Evolutionary conservation across 768 basidiomycete genomes (phyloP), one percentile per base, ranked within the genome.

Genomic region (Lactarius indigo): DNA sequence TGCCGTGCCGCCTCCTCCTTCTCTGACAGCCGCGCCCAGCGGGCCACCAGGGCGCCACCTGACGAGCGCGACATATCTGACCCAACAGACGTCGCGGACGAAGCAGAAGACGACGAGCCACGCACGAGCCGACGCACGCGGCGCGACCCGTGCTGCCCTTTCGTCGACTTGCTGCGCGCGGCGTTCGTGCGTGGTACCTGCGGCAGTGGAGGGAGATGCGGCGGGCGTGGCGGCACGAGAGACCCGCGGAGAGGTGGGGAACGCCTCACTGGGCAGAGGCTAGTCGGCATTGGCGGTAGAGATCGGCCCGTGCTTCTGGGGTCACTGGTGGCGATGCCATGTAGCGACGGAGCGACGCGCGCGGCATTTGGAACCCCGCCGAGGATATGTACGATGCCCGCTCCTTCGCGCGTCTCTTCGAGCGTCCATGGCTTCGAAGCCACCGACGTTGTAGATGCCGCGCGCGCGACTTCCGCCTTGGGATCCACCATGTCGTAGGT

Each of bases 371-470:
- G 55, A 7, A n/a, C 47, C 15, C 75, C 73, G 57, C 74, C 77
- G 39, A 81, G 77, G 39, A 81, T 74, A 64, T 78, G 78, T 13
- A 81, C 79, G 23, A 78, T 72, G 1, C 79, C 80, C 7, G 75
- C 71, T 18, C 79, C 80, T 59, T 80, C 74, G 18, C 72, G 74
- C 15, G 72, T 78, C 65, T 82, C 80, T 65, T 82, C 79, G 33
- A 82, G 66, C 3, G 78, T 78, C 78, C 79, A 82, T 10, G 73
- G 65, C 47, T 73, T 76, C 3, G 78, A 77, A 17, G 23, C 18
- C 35, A 15, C 37, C 33, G 69, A 65, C 26, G 52, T 37, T 4
- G 31, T 28, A 3, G 68, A 70, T 17, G 17, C 31, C 10, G 26
- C 59, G 10, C 59, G 63, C 23, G 17, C 30, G 31, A 58, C 33